Percentiles rank a stretch among this genome's conserved stretches.
Evolutionary conservation across 257 asterid species (phyloP).

Genomic region (Linderniella brevidens): DNA sequence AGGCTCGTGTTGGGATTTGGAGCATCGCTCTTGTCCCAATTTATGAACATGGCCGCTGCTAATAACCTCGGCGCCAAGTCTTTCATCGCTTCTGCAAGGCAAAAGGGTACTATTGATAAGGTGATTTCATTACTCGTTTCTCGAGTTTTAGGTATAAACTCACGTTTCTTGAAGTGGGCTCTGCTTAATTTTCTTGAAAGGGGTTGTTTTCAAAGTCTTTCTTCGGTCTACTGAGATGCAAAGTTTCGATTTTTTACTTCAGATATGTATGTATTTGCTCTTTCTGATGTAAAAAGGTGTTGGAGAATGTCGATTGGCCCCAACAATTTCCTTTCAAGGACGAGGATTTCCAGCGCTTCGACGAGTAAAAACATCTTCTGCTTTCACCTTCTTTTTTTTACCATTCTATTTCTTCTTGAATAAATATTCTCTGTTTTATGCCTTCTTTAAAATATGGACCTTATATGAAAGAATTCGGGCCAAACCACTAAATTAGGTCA

Average conservation of each 20-base stretch:
- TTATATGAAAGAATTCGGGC: too few relatives aligned
- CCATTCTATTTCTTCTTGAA: not conserved
- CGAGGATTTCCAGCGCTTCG: constrained; percentile 89
- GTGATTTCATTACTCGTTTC: constrained; percentile 13
- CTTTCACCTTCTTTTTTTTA: too few relatives aligned
- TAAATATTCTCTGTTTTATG: not conserved
- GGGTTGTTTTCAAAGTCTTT: not conserved
- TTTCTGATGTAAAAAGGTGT: constrained; percentile 33
- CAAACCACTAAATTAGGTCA: too few relatives aligned
- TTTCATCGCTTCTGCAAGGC: constrained; percentile 71
- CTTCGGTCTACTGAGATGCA: not conserved
- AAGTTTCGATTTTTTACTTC: not conserved
- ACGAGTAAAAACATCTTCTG: constrained; percentile 43
- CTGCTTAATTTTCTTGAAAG: not conserved
- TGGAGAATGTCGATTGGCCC: constrained; percentile 91
- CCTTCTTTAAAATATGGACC: not conserved
- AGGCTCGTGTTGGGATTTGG: constrained; percentile 47
- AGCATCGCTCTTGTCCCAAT: constrained; percentile 48
- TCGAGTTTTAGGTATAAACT: too few relatives aligned
- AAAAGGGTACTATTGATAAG: constrained; percentile 48
- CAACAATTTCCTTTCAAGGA: constrained; percentile 83
- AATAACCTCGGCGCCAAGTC: constrained; percentile 26
- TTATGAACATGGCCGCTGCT: constrained; percentile 36
- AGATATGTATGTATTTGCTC: not conserved
- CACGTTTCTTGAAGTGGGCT: not conserved